A percentile compares a stretch with the other conserved stretches of the same genome.
phyloP scores from a whole-genome alignment of 2,329 filamentous ascomycete species.

The Colletotrichum spinosum region DNA sequence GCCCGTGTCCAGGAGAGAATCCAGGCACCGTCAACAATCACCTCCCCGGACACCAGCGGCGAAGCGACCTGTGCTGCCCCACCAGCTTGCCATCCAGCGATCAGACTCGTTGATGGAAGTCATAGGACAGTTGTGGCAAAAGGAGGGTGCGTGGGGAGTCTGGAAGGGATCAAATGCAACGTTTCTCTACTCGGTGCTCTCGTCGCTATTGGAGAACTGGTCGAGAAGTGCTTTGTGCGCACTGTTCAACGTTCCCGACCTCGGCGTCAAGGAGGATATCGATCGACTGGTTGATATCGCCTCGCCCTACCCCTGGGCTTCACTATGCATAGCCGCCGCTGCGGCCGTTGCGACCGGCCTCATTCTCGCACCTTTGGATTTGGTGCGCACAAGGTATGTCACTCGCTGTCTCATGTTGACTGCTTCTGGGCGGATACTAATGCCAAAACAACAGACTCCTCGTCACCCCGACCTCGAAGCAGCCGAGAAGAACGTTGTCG shows the following conservation, averaged over 20 bases:
- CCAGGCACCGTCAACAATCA: conserved; percentile 44
- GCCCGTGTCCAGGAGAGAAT: conserved; percentile 50
- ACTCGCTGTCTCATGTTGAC: background rate
- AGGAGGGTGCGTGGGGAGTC: conserved; percentile 89
- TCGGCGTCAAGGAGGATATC: conserved; percentile 79
- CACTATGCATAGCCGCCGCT: conserved; percentile 76
- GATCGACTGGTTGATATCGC: conserved; percentile 80
- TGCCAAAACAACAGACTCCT: conserved; percentile 72
- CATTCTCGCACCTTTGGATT: conserved; percentile 86
- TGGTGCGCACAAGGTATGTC: conserved; percentile 80
- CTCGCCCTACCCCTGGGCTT: conserved; percentile 84
- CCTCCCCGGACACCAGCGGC: conserved; percentile 49
- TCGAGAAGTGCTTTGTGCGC: conserved; percentile 91
- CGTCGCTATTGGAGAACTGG: conserved; percentile 92
- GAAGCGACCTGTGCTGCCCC: conserved; percentile 52
- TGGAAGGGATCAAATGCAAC: conserved; percentile 96
- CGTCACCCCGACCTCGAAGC: conserved; percentile 80
- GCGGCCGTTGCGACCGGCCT: conserved; percentile 80
- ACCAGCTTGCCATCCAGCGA: conserved; percentile 78
- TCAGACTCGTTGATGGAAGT: conserved; percentile 88
- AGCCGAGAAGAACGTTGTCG: conserved; percentile 81
- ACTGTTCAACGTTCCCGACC: conserved; percentile 88
- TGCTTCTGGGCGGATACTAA: background rate
- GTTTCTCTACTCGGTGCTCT: conserved; percentile 89
- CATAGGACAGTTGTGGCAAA: conserved; percentile 87